Conservation (phyloP, 148 eudicot genomes). For the Chenopodium album region DNA sequence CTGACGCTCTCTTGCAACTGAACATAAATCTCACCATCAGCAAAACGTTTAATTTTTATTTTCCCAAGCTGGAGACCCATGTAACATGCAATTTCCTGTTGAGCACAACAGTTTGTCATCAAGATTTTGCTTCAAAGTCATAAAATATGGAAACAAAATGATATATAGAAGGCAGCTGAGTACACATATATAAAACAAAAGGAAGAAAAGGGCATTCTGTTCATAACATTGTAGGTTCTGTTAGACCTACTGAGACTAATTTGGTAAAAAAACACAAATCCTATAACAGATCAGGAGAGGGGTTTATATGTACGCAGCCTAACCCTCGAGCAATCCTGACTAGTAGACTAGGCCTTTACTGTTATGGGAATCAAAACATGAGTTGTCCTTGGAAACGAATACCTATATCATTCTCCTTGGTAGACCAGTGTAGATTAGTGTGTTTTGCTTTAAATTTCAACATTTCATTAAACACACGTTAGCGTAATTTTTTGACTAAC, state of each 20-base stretch:
- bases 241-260: not conserved
- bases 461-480: not conserved
- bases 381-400: not conserved
- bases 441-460: not conserved
- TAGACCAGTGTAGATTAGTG: not conserved
- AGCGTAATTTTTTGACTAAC: not conserved
- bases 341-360: not conserved
- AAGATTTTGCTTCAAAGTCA: not conserved
- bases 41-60: constrained; percentile 76
- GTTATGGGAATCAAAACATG: not conserved
- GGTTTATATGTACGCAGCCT: not conserved
- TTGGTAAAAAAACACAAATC: not conserved
- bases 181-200: not conserved
- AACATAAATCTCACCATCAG: constrained; percentile 95
- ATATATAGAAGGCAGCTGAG: not conserved
- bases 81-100: constrained; percentile 89
- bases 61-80: constrained; percentile 91
- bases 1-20: constrained; percentile 96
- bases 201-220: not conserved
- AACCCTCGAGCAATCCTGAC: not conserved
- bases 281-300: not conserved
- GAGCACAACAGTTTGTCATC: constrained; percentile 12
- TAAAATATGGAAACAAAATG: not conserved
- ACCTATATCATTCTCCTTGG: not conserved
- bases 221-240: not conserved